These are phyloP conservation scores for Saccharomyces mikatae DNA, from an alignment of 805 yeast species.

Conservation along the genomic window DNA sequence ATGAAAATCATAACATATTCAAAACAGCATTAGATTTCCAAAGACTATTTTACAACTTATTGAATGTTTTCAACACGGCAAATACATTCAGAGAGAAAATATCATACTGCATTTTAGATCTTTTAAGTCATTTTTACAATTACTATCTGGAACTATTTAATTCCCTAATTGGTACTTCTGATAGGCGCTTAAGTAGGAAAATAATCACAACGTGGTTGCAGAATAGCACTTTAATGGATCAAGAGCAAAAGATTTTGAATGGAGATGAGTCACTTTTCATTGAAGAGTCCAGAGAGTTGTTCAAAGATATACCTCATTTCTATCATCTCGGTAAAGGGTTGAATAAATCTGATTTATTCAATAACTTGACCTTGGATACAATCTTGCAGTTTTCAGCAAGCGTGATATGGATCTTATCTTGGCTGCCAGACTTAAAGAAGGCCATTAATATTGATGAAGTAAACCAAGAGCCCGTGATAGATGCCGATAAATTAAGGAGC, in stretches of 20 bases:
- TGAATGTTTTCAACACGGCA: conserved; percentile 31
- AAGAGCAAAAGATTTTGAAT: conserved; percentile 29
- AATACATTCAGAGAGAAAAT: conserved; percentile 46
- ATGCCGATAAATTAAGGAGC: conserved; percentile 30
- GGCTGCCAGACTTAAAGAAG: conserved; percentile 52
- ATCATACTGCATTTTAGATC: conserved; percentile 31
- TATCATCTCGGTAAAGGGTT: conserved; percentile 24
- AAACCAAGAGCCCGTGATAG: conserved; percentile 1
- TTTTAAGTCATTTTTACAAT: conserved; percentile 34
- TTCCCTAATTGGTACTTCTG: conserved; percentile 18
- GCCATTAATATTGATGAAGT: conserved; percentile 20
- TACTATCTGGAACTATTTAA: conserved; percentile 30
- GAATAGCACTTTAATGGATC: conserved; percentile 24
- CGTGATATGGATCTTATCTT: conserved; percentile 46
- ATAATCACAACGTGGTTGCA: conserved; percentile 32
- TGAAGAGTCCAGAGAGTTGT: conserved; percentile 26
- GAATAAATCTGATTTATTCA: conserved; percentile 46
- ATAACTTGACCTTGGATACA: conserved; percentile 41
- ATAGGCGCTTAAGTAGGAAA: conserved; percentile 19
- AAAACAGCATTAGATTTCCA: conserved; percentile 26
- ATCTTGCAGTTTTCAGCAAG: conserved; percentile 48
- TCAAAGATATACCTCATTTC: conserved; percentile 25
- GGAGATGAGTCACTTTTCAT: conserved; percentile 12
- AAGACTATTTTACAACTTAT: conserved; percentile 18
- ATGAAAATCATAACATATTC: conserved; percentile 26